Percentiles rank a stretch among this genome's conserved stretches.
Conservation (phyloP, 1,284 basidiomycete genomes). For the Fomitopsis pinicola region DNA sequence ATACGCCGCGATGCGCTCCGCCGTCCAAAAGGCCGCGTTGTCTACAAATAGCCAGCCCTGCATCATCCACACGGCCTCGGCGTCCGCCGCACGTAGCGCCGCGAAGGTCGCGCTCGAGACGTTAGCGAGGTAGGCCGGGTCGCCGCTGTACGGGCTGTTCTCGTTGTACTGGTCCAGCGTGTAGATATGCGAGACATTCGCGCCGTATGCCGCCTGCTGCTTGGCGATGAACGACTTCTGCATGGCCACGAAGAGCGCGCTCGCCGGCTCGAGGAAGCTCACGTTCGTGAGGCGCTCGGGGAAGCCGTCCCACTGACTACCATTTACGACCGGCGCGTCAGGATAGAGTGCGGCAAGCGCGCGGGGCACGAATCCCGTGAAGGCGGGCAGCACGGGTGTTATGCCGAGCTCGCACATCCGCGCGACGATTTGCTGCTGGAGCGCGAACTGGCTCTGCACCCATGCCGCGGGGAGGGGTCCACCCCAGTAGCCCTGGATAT, state of each 20-base stretch:
- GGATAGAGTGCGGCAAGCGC: conserved; percentile 30
- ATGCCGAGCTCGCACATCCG: conserved; percentile 43
- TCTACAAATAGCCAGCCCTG: conserved; percentile 43
- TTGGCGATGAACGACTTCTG: conserved; percentile 39
- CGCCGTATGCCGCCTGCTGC: conserved; percentile 35
- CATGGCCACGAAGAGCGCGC: conserved; percentile 32
- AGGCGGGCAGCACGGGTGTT: conserved; percentile 40
- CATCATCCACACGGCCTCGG: conserved; percentile 39
- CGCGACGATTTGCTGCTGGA: conserved; percentile 34
- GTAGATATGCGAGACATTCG: conserved; percentile 36
- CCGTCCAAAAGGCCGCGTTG: conserved; percentile 34
- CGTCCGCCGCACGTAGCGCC: conserved; percentile 35
- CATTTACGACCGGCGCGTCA: conserved; percentile 33
- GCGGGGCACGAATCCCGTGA: conserved; percentile 39
- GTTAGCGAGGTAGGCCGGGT: conserved; percentile 32
- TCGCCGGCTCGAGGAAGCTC: conserved; percentile 39
- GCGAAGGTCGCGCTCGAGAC: conserved; percentile 32
- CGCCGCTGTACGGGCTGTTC: conserved; percentile 34
- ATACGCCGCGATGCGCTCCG: conserved; percentile 35
- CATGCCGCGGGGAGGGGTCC: conserved; percentile 32
- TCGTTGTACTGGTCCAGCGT: conserved; percentile 46
- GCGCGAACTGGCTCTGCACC: conserved; percentile 35
- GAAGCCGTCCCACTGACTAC: conserved; percentile 35
- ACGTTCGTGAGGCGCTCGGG: conserved; percentile 29
- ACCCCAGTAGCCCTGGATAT: conserved; percentile 40